Percentiles rank a stretch among this genome's conserved stretches.
phyloP scores from a whole-genome alignment of 2,329 filamentous ascomycete genomes.

The Fusarium avenaceum region DNA sequence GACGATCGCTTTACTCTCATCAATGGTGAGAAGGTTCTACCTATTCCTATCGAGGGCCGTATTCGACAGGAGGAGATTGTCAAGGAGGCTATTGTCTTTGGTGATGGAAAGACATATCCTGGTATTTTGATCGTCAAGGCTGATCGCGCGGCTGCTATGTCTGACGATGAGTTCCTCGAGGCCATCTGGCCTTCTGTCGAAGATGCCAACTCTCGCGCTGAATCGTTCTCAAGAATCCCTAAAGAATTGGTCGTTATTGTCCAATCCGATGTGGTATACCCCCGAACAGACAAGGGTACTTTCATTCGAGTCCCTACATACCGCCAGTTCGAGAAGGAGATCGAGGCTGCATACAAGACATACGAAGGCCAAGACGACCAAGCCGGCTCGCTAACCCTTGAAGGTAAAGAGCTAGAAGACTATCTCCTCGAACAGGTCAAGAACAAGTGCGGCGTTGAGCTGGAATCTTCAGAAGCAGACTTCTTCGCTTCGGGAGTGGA shows the following conservation, averaged over 20 bases:
- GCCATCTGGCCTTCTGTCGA: slow-evolving; percentile 64
- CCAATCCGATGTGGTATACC: slow-evolving; percentile 58
- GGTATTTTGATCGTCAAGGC: slow-evolving; percentile 67
- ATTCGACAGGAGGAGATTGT: slow-evolving; percentile 67
- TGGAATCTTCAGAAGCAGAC: slow-evolving; percentile 54
- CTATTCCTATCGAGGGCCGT: slow-evolving; percentile 64
- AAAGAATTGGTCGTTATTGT: slow-evolving; percentile 66
- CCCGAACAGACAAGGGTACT: slow-evolving; percentile 67
- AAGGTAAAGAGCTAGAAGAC: slow-evolving; percentile 47
- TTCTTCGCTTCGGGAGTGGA: slow-evolving; percentile 72
- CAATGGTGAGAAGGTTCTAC: slow-evolving; percentile 64
- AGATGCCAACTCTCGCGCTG: slow-evolving; percentile 63
- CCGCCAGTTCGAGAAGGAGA: slow-evolving; percentile 58
- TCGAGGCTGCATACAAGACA: slow-evolving; percentile 57
- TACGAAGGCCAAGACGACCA: slow-evolving; percentile 32
- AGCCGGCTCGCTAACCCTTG: background rate
- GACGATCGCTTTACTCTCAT: slow-evolving; percentile 62
- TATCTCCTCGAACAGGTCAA: slow-evolving; percentile 46
- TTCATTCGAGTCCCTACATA: slow-evolving; percentile 67
- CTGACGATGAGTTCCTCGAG: slow-evolving; percentile 61
- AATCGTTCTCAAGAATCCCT: slow-evolving; percentile 66
- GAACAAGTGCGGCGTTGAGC: slow-evolving; percentile 51
- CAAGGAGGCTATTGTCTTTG: slow-evolving; percentile 70
- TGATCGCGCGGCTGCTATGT: slow-evolving; percentile 57
- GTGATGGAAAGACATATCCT: slow-evolving; percentile 64